Percentiles rank a stretch among this genome's conserved stretches.
Evolutionary conservation across 1,284 basidiomycete genomes (phyloP).

Genomic region (Ustilago bromivora): DNA sequence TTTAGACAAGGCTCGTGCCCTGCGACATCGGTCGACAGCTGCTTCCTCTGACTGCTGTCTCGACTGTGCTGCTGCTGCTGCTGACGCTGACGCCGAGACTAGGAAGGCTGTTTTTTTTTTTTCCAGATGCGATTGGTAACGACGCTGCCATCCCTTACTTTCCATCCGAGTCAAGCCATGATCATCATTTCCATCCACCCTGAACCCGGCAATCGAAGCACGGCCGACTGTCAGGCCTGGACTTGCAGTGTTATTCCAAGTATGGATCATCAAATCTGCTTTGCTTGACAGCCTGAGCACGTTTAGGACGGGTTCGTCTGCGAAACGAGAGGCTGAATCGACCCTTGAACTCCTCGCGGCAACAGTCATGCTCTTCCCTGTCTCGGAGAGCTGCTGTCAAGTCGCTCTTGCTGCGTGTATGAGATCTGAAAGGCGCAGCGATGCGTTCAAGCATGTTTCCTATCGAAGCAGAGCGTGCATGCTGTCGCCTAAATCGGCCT

Average conservation of each 20-base stretch:
- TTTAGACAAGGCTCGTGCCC: conserved; percentile 12
- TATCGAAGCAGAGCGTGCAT: conserved; percentile 11
- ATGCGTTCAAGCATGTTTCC: conserved; percentile 11
- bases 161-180: background rate
- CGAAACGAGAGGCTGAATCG: conserved; percentile 14
- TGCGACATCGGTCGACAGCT: background rate
- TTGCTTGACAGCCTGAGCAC: background rate
- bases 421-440: conserved; percentile 7
- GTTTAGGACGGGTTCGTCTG: background rate
- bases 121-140: conserved; percentile 14
- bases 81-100: background rate
- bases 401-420: background rate
- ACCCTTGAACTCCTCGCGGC: background rate
- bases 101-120: background rate
- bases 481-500: conserved; percentile 22
- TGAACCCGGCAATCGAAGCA: background rate
- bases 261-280: background rate
- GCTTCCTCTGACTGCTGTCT: background rate
- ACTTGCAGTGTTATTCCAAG: background rate
- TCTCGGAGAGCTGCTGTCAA: background rate
- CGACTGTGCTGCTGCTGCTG: background rate
- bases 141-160: background rate
- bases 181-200: background rate
- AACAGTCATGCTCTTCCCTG: conserved; percentile 1
- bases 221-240: background rate